Evolutionary conservation across 305 asterid genomes (phyloP).

Genomic region (Solanum hybrid): DNA sequence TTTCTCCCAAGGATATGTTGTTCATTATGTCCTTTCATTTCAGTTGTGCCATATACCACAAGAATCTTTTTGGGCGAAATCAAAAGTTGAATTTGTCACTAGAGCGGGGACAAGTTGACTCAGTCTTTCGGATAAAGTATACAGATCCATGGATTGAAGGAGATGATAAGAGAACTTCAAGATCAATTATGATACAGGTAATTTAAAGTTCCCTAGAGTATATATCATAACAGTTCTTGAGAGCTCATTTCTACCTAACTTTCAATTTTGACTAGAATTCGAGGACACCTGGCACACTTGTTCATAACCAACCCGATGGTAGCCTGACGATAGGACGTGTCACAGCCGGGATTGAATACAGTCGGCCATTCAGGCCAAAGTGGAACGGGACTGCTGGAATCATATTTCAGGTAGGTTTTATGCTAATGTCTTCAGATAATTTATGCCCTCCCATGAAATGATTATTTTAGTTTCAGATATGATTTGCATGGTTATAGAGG

Average conservation of each 20-base stretch:
- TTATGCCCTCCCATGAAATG: too few species aligned
- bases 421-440: too few species aligned
- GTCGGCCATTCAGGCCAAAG: too few species aligned
- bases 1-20: background rate
- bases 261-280: too few species aligned
- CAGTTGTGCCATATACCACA: slow-evolving; percentile 86
- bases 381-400: too few species aligned
- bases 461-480: too few species aligned
- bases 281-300: too few species aligned
- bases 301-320: too few species aligned
- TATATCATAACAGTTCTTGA: slow-evolving; percentile 1
- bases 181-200: slow-evolving; percentile 92
- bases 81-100: slow-evolving; percentile 86
- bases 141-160: slow-evolving; percentile 98
- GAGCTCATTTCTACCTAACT: background rate
- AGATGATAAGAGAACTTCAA: slow-evolving; percentile 92
- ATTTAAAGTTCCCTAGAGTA: background rate
- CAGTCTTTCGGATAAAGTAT: slow-evolving; percentile 77
- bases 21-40: slow-evolving; percentile 21
- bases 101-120: slow-evolving; percentile 91
- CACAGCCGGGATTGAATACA: too few species aligned
- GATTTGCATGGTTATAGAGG: too few species aligned
- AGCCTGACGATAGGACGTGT: too few species aligned
- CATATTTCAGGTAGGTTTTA: too few species aligned
- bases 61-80: slow-evolving; percentile 88